Evolutionary conservation across 2,329 filamentous ascomycete species (phyloP), one percentile per base, ranked within the genome.

Genomic region (Huntiella omanensis): DNA sequence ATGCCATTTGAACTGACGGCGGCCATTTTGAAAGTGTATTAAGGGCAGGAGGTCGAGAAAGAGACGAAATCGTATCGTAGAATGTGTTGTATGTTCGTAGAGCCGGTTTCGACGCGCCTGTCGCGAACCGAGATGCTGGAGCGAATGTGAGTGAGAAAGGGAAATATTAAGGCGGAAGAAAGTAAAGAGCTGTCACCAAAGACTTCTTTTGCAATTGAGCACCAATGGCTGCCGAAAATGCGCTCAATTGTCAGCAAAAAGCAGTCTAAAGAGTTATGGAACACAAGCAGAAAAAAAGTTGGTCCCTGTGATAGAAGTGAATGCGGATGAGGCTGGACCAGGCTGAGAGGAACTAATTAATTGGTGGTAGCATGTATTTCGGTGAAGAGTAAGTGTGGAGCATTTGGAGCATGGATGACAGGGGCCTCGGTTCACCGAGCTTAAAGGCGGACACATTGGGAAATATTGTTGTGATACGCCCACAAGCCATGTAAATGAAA

Each of bases 1-100:
- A 58, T 57, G 46, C 67, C 67, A 49, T 69, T 68, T 48, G 60
- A 53, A 52, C 62, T 35, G 46, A 46, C 46, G 19, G 48, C 17
- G 37, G 45, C 45, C 48, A 50, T 50, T 28, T 13, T 13, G 44
- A n/a, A 43, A 28, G 12, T 12, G 38, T 12, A 19, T 15, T 12
- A 40, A 4, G n/a, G 28, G 32, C 13, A 32, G 40, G 13, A 16
- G 13, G 40, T 33, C 7, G 32, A 19, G 28, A 15, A 19, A 19
- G 13, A 16, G 40, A 13, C 15, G 12, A 43, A 28, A 8, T 17
- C 39, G 17, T 28, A 28, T 28, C 2, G 22, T 28, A 28, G 22
- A 28, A 28, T 10, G 7, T 7, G 22, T 28, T 28, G 33, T 22
- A 13, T 4, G 3, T 12, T 13, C 11, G 17, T 33, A 7, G 39